Base-by-base conservation (phyloP, 768 basidiomycete genomes). In the Podaxis mareebaensis region DNA sequence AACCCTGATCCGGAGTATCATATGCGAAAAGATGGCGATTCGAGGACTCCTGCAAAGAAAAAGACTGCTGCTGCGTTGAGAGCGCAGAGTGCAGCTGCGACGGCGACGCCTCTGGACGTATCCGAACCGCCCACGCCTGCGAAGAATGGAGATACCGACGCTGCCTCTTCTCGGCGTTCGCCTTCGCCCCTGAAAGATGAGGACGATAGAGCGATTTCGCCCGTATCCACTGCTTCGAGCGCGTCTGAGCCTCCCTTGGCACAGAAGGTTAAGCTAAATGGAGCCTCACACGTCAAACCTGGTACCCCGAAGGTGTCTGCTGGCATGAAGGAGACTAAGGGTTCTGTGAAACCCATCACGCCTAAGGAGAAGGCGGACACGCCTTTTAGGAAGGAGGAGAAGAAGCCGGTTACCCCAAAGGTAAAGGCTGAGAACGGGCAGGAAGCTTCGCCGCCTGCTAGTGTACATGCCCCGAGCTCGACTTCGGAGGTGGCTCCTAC, bases 1-100 rank as follows among this genome's bases (percentile, higher is more conserved):
- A 93, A 88, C 65, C 77, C 89, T 0, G 88, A 92, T 70, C 84
- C 83, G 2, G 89, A 88, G 20, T 87, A 82, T 72, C 95, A 96
- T 70, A 72, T 77, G 38, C 83, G 81, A 67, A 78, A 76, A 38
- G 90, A 92, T 53, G 74, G 76, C 2, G 91, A 91, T 46, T 69
- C 79, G 59, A 78, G 84, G 71, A 75, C 79, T 0, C 69, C 75
- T 3, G 76, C 75, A 26, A 74, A 83, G 57, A 88, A 85, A 79
- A 85, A 86, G 76, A 7, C 15, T 46, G 83, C 85, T 67, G 83
- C 82, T 6, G 81, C 80, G 0, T 83, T 81, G 20, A 80, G 81
- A 3, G 80, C 83, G 2, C 68, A 81, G 48, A 81, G 84, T 30
- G 80, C 82, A 5, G 82, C 84, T 26, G 80, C 81, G 6, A 78